Percentiles rank a stretch among this genome's conserved stretches.
phyloP scores from a whole-genome alignment of 129 eudicot species.

The Chrysanthemum makinoi region DNA sequence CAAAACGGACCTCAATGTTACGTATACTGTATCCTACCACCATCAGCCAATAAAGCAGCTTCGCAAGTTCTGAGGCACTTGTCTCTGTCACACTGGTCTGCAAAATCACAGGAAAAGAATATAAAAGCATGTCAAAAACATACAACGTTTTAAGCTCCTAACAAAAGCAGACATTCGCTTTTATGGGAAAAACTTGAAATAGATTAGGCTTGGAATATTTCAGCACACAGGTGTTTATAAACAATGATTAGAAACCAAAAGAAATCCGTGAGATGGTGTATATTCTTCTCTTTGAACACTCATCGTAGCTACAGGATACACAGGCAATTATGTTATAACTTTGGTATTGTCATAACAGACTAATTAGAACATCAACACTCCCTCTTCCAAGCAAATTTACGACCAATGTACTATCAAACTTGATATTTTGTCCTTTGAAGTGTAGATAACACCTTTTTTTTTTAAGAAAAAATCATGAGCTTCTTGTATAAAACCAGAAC shows the following conservation, averaged over 20 bases:
- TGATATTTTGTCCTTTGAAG: too few species aligned
- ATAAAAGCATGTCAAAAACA: background rate
- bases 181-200: background rate
- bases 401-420: too few species aligned
- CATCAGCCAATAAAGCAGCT: conserved; percentile 94
- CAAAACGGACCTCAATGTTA: conserved; percentile 93
- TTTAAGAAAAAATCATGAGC: too few species aligned
- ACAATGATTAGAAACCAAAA: background rate
- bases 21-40: conserved; percentile 96
- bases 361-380: too few species aligned
- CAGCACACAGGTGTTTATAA: background rate
- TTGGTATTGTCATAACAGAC: too few species aligned
- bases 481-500: background rate
- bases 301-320: too few species aligned
- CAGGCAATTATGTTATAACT: too few species aligned
- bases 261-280: background rate
- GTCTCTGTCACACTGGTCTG: conserved; percentile 89
- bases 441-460: too few species aligned
- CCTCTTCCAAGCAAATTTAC: too few species aligned
- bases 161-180: background rate
- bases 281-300: too few species aligned
- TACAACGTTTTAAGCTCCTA: too few species aligned
- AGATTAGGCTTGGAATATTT: background rate
- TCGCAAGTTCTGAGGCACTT: conserved; percentile 85
- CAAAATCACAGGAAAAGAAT: background rate